Base-by-base conservation (phyloP, 306 rosid species). In the Myrica gale region DNA sequence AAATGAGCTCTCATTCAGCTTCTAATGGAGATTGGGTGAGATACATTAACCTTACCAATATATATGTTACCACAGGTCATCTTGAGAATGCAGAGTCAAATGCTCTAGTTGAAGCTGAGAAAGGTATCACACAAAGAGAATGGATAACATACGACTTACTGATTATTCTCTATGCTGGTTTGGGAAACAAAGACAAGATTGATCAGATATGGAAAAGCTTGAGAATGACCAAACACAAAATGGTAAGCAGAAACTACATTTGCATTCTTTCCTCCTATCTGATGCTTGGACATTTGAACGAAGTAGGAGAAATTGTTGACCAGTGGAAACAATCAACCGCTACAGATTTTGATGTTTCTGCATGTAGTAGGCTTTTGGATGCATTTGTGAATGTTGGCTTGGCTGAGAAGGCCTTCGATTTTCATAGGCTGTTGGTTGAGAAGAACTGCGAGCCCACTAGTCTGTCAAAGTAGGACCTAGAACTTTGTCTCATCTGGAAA, bases 141-240 rank as follows among this genome's bases (percentile, higher is more conserved):
- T 92, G 95, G 98, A 92, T 95, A 23, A 90, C 92, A 0, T 95
- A 95, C 7, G 98, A 92, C 84, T 90, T 95, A 83, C 89, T 95
- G n/a, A 73, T 95, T 72, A 95, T 95, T 81, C 87, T 90, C 37
- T 85, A 95, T 85, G 84, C 88, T 69, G 91, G 96, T 75, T 13
- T 95, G 69, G 98, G 97, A 81, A 83, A 85, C 78, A 90, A 85
- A 77, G 88, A 87, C 42, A 86, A 82, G 81, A 81, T 95, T 6
- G 97, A 92, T 77, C 88, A 90, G 84, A 88, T 95, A 83, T 95
- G 97, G 97, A 90, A 82, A 74, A 89, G 96, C 70, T 79, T 95
- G 84, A 84, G 83, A 82, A 86, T 87, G 96, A 90, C 98, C 3
- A 85, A 81, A 58, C 95, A 89, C 75, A 92, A 90, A 86, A 90